Evolutionary conservation across 306 rosid species (phyloP), one percentile per base, ranked within the genome.

Genomic region (Vigna hirtella): DNA sequence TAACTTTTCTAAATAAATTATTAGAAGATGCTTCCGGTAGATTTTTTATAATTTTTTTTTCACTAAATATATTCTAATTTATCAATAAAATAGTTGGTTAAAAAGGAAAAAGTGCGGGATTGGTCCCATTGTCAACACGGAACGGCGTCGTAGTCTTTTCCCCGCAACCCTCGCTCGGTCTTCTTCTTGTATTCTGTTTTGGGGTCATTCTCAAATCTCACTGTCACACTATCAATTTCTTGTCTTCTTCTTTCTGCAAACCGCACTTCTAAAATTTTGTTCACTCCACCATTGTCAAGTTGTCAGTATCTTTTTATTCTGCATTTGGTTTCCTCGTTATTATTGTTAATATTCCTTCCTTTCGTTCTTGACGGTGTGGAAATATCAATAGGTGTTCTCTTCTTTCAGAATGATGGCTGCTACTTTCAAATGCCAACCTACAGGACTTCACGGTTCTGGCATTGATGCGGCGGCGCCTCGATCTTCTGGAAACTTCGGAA

Each of bases 371-470:
- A 26, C 8, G 26, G 32, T 61, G 47, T 36, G 48, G 7, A 7
- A 12, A 64, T 53, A 64, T 43, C 49, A 43, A 43, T 43, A 43
- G 9, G 16, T 24, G 8, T 10, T 57, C 11, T 62, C 10, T 30
- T 32, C 42, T 9, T 70, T 48, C 83, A 87, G 87, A 79, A 80
- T 6, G 14, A 83, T 90, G 90, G 72, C 80, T 30, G 74, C 84
- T 7, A 38, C 79, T 11, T 80, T 75, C 34, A 57, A 75, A 48
- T 51, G 53, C 81, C 88, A 75, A 34, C 72, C 88, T 7, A 45
- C 50, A 40, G 77, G 87, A 52, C 74, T 77, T 76, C 74, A 45
- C 47, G 63, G 76, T 40, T 77, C 55, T 68, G 70, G 32, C 74
- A 75, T 32, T 40, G 81, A 53, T 28, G 66, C 40, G 1, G 65